Evolutionary conservation across 371 early-diverging fungal genomes (phyloP), one percentile per base, ranked within the genome.

Genomic region (Zychaea mexicana): DNA sequence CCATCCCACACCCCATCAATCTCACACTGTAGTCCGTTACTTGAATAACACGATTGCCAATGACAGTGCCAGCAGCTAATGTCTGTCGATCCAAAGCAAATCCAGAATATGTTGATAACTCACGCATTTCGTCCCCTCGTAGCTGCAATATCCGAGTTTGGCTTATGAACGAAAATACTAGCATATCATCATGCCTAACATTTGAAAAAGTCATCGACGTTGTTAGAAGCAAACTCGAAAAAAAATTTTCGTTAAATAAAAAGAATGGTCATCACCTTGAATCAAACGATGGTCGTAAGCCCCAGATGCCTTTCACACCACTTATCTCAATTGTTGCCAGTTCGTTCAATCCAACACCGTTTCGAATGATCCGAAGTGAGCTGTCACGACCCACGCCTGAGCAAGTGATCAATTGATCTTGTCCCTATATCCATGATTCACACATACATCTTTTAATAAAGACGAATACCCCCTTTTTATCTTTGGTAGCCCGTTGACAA

Each of bases 321-420:
- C 74, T 77, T 13, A 94, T 80, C 3, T 85, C 85, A 42, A 92
- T 67, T 0, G 82, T 72, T 0, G 89, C 92, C 19, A 89, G 72
- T 39, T 86, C 88, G 45, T 89, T 87, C 36, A 97, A 82, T 1
- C 96, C 97, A 36, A 97, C 89, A 21, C 98, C 97, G 68, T 94
- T 95, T 31, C 96, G 83, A 57, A 98, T 89, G 19, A 95, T 85
- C 17, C 96, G 78, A 33, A 97, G 72, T 0, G 91, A 84, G 4
- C 95, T 92, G 62, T 90, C 89, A 61, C 88, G 85, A 52, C 82
- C 86, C 2, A 79, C 85, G 5, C 98, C 97, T 1, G 93, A 92
- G 66, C 96, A 96, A 4, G 96, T 89, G 8, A 97, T 91, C 5
- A 97, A 69, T 67, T 94, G 91, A 4, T 87, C 88, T 57, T 81